Evolutionary conservation across 345 rosid genomes (phyloP).

Genomic region (Dimocarpus longan): DNA sequence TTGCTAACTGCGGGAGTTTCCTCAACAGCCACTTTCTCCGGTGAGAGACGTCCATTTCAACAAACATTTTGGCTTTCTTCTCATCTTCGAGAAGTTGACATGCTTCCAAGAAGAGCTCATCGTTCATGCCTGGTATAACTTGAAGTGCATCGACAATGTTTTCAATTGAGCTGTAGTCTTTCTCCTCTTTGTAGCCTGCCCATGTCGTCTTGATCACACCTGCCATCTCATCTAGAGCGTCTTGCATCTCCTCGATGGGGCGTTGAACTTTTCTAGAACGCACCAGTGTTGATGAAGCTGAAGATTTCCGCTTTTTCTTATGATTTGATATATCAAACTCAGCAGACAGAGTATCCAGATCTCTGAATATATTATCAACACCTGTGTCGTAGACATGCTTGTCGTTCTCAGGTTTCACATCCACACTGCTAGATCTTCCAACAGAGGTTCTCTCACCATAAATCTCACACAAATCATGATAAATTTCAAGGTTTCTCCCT

Average conservation of each 20-base stretch:
- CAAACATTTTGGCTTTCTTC: slow-evolving; percentile 38
- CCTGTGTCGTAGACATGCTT: not conserved
- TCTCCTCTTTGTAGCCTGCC: not conserved
- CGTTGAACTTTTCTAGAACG: slow-evolving; percentile 32
- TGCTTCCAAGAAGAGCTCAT: slow-evolving; percentile 52
- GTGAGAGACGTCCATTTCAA: slow-evolving; percentile 41
- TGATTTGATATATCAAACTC: slow-evolving; percentile 32
- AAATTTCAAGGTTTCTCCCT: slow-evolving; percentile 35
- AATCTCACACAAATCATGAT: slow-evolving; percentile 28
- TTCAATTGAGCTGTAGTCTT: slow-evolving; percentile 36
- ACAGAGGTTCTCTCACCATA: slow-evolving; percentile 8
- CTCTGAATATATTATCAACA: slow-evolving; percentile 27
- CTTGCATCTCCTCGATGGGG: slow-evolving; percentile 24
- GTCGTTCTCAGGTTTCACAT: slow-evolving; percentile 22
- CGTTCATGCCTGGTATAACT: slow-evolving; percentile 49
- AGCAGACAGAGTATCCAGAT: slow-evolving; percentile 20
- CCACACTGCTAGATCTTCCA: slow-evolving; percentile 23
- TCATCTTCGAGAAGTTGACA: slow-evolving; percentile 50
- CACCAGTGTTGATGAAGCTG: slow-evolving; percentile 18
- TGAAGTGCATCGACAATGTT: slow-evolving; percentile 52
- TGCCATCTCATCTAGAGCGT: slow-evolving; percentile 13
- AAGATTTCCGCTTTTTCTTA: slow-evolving; percentile 32
- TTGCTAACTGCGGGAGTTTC: slow-evolving; percentile 28
- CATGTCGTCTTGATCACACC: slow-evolving; percentile 1
- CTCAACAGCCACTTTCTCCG: slow-evolving; percentile 41